Evolutionary conservation across 768 basidiomycete genomes (phyloP), one percentile per base, ranked within the genome.

Genomic region (Tephrocybe sp.): DNA sequence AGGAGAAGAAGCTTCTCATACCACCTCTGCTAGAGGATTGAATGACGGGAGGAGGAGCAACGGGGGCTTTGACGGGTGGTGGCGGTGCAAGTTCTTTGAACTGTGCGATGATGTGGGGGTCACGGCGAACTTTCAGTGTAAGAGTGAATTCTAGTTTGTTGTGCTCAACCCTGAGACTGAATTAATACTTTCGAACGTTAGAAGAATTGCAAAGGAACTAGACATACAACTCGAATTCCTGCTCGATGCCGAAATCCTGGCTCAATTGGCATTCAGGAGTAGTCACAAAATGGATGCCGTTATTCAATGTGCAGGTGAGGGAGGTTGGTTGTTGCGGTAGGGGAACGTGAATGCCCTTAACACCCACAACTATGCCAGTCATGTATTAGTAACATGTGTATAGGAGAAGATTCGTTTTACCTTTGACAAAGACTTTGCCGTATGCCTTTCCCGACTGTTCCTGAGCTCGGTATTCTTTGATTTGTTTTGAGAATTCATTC

Each of bases 131-230:
- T 64, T 93, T 94, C 60, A 98, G 69, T 1, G 86, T 89, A 19
- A 98, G 77, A 3, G 92, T 92, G 70, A 98, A 97, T 64, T 97
- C 93, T 48, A 98, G 83, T 65, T 97, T 97, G 71, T 82, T 91
- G 61, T 95, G 92, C 62, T 94, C 92, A 55, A 94, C 92, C 30
- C 92, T 22, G 42, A 19, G 40, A 45, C 13, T 7, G 35, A 12
- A 48, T 45, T 6, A 46, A 49, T 51, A 36, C 41, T 7, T 13
- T 23, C 39, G 13, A 1, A 3, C 26, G 7, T 26, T 7, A 26
- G 26, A 26, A 26, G 26, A 7, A 3, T 19, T 5, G 44, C 17
- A 22, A 36, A 13, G 13, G 17, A 30, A 39, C 17, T 44, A 20
- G 5, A 75, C 90, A 44, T 65, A 93, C 91, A 95, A 72, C 61